These are phyloP conservation scores for Friedmanniomyces simplex DNA, from an alignment of 495 filamentous ascomycete species.

Conservation along the genomic window DNA sequence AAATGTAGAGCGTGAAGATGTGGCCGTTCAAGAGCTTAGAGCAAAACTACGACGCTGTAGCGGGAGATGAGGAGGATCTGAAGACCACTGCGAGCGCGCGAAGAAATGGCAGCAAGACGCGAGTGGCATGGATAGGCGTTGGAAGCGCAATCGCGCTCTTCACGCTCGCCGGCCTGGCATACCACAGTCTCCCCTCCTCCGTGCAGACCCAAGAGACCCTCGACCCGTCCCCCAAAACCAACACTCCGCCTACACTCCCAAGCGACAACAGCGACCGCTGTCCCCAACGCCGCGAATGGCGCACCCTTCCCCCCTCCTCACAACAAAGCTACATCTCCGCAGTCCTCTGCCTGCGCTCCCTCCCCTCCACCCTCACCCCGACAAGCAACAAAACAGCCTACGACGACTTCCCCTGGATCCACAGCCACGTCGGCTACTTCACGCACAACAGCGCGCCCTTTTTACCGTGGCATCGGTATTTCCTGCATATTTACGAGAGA, in stretches of 20 bases:
- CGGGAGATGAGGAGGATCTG: constrained; percentile 3
- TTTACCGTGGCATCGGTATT: constrained; percentile 16
- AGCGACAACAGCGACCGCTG: background rate
- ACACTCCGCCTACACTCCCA: background rate
- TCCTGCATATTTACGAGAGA: constrained; percentile 15
- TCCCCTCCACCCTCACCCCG: constrained; percentile 6
- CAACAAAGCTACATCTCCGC: constrained; percentile 10
- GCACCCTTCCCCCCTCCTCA: constrained; percentile 1
- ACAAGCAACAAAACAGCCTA: constrained; percentile 6
- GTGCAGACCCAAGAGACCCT: background rate
- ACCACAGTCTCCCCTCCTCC: background rate
- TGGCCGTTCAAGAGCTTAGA: constrained; percentile 3
- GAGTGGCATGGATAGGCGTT: background rate
- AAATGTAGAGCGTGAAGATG: background rate
- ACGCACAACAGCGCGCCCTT: constrained; percentile 17
- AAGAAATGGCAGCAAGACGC: background rate
- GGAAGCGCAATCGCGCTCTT: background rate
- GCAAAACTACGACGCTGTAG: background rate
- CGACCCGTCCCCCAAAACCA: no score
- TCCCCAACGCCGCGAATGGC: constrained; percentile 13
- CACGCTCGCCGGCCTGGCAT: background rate
- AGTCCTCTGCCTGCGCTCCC: constrained; percentile 12
- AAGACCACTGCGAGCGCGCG: background rate
- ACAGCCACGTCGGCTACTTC: constrained; percentile 14
- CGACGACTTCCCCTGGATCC: constrained; percentile 16